These are phyloP conservation scores for Colletotrichum lindemuthianum DNA, from an alignment of 2,329 filamentous ascomycete genomes.

Conservation along the genomic window DNA sequence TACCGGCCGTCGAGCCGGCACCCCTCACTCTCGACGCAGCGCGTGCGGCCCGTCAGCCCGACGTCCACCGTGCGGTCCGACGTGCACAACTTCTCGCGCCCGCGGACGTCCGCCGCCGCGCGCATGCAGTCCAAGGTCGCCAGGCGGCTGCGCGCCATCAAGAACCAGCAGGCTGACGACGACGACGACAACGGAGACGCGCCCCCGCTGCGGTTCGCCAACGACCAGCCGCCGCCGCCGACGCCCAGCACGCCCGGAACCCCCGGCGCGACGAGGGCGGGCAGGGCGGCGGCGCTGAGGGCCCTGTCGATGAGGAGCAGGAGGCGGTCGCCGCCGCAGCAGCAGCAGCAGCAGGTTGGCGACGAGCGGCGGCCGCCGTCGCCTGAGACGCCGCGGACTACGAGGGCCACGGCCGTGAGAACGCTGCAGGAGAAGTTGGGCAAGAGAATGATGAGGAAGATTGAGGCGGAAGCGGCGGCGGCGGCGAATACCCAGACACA, in stretches of 20 bases:
- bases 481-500: background rate
- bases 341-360: background rate
- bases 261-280: constrained; percentile 5
- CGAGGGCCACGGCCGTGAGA: background rate
- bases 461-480: background rate
- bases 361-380: background rate
- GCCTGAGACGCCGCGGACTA: background rate
- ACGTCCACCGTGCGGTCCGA: constrained; percentile 5
- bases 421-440: constrained; percentile 18
- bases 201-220: background rate
- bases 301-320: constrained; percentile 4
- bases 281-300: constrained; percentile 5
- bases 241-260: background rate
- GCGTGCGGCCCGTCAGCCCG: background rate
- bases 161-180: constrained; percentile 10
- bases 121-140: constrained; percentile 30
- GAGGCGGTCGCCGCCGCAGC: background rate
- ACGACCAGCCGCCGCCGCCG: background rate
- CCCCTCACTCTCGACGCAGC: background rate
- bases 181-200: too few species aligned
- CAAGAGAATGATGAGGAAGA: constrained; percentile 21
- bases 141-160: background rate
- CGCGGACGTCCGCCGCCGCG: constrained; percentile 25
- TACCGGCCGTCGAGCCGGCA: constrained; percentile 6
- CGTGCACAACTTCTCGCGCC: constrained; percentile 28